Percentiles rank a stretch among this genome's conserved stretches.
phyloP scores from a whole-genome alignment of 441 rosid species.

The Syzygium malaccense region DNA sequence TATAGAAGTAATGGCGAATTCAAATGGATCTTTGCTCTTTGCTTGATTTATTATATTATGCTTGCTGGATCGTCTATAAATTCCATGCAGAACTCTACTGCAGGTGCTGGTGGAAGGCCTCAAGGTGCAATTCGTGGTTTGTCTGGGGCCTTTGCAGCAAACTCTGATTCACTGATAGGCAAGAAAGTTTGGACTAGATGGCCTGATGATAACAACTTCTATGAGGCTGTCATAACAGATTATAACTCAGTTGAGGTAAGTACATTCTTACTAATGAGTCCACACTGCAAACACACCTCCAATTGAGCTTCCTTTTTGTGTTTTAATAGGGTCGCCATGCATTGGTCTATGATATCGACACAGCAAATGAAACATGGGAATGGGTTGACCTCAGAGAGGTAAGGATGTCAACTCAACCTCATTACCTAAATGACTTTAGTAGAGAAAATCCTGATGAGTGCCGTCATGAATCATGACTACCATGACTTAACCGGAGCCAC shows the following conservation, averaged over 20 bases:
- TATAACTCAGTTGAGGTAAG: slow-evolving; percentile 1
- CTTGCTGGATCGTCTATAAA: not conserved
- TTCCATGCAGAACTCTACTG: slow-evolving; percentile 7
- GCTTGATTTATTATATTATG: not conserved
- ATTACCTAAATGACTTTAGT: not conserved
- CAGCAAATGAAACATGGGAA: slow-evolving; percentile 2
- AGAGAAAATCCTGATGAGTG: not conserved
- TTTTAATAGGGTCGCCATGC: not conserved
- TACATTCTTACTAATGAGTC: not conserved
- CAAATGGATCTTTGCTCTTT: not conserved
- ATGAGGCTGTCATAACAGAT: slow-evolving; percentile 3
- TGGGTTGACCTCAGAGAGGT: slow-evolving; percentile 2
- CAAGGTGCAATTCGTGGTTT: not conserved
- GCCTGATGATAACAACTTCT: slow-evolving; percentile 2
- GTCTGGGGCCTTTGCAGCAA: not conserved
- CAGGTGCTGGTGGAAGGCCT: not conserved
- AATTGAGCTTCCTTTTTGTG: not conserved
- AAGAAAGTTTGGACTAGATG: slow-evolving; percentile 2
- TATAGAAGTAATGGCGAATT: not conserved
- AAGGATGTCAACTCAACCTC: not conserved
- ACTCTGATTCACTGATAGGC: not conserved
- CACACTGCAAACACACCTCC: not conserved
- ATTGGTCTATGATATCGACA: not conserved
- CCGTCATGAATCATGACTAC: not conserved
- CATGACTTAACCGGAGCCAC: not conserved